A percentile compares a stretch with the other conserved stretches of the same genome.
These are phyloP conservation scores for Collybia sp. DNA, from an alignment of 768 basidiomycete species.

Conservation along the genomic window DNA sequence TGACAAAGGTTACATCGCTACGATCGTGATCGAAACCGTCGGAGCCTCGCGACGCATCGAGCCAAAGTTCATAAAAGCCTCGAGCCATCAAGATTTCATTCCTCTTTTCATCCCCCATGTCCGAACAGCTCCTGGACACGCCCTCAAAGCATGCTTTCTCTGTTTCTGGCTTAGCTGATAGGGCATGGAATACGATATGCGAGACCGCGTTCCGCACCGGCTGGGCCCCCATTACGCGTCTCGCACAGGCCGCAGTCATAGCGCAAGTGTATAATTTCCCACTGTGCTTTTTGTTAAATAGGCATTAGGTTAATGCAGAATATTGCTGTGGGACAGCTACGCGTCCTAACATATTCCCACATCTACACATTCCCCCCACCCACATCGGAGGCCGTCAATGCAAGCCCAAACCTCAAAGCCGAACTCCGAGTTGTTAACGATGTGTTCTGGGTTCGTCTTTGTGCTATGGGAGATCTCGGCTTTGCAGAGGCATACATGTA, in stretches of 20 bases:
- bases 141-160: conserved; percentile 41
- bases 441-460: conserved; percentile 55
- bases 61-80: too few species aligned
- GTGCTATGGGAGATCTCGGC: conserved; percentile 61
- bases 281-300: neutral
- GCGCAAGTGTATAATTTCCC: conserved; percentile 26
- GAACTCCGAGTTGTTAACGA: conserved; percentile 46
- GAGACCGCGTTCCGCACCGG: conserved; percentile 37
- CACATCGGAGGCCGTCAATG: conserved; percentile 10
- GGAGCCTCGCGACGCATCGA: too few species aligned
- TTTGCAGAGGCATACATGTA: conserved; percentile 80
- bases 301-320: conserved; percentile 35
- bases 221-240: conserved; percentile 36
- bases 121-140: conserved; percentile 31
- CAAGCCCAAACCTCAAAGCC: conserved; percentile 25
- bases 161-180: conserved; percentile 34
- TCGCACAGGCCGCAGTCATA: conserved; percentile 42
- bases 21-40: too few species aligned
- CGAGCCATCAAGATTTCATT: too few species aligned
- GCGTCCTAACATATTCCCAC: conserved; percentile 37
- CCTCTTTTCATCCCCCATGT: conserved; percentile 18
- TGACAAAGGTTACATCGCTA: too few species aligned
- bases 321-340: conserved; percentile 43
- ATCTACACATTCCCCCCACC: conserved; percentile 39
- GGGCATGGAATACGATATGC: conserved; percentile 32